Evolutionary conservation across 2,329 filamentous ascomycete species (phyloP).

Genomic region (Colletotrichum liaoningense): DNA sequence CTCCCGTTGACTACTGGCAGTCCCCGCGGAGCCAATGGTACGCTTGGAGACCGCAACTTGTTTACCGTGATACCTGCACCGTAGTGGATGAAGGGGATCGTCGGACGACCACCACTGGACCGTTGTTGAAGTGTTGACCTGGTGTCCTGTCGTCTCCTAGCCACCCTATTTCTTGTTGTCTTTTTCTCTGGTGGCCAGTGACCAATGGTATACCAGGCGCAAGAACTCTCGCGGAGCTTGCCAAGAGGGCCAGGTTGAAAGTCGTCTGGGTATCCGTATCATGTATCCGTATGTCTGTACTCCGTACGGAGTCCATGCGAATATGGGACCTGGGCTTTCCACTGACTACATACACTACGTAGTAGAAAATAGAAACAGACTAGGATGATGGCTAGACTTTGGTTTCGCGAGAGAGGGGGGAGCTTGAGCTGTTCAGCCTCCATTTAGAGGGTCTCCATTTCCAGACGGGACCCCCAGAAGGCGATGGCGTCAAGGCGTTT

Average conservation of each 20-base stretch:
- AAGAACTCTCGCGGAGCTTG: not conserved
- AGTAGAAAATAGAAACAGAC: not conserved
- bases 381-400: conserved; percentile 6
- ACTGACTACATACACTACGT: not conserved
- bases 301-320: too few species aligned
- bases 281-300: not conserved
- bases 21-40: conserved; percentile 26
- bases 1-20: conserved; percentile 28
- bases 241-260: not conserved
- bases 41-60: not conserved
- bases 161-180: conserved; percentile 27
- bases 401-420: not conserved
- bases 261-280: not conserved
- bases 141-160: conserved; percentile 27
- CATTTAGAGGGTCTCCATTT: conserved; percentile 21
- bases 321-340: not conserved
- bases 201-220: conserved; percentile 17
- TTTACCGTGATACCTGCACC: conserved; percentile 28
- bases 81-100: conserved; percentile 29
- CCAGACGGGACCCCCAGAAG: not conserved
- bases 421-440: conserved; percentile 14
- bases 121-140: not conserved
- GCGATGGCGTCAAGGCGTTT: conserved; percentile 18
- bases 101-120: conserved; percentile 21
- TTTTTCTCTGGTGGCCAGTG: conserved; percentile 2